These are phyloP conservation scores for Solanum chilense DNA, from an alignment of 257 asterid species.

Conservation along the genomic window DNA sequence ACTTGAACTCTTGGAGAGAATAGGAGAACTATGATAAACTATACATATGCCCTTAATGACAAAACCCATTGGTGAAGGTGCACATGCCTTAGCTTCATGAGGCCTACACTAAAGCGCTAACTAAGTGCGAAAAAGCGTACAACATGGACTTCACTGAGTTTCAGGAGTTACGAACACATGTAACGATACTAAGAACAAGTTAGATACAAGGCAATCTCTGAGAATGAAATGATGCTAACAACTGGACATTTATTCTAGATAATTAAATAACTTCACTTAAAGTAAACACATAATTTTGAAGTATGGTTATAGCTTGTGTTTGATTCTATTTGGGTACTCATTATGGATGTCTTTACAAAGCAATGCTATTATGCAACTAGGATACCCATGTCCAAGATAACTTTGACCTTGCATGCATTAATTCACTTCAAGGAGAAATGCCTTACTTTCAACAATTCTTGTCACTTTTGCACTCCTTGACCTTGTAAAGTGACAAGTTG, in stretches of 20 bases:
- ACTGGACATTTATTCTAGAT: background rate
- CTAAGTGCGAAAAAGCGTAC: background rate
- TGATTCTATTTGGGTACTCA: background rate
- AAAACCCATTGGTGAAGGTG: background rate
- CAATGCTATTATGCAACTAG: background rate
- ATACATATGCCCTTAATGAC: background rate
- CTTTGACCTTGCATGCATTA: background rate
- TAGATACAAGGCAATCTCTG: background rate
- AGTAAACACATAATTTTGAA: background rate
- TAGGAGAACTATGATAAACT: background rate
- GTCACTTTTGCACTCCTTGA: background rate
- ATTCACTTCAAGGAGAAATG: too few relatives aligned
- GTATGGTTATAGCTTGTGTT: background rate
- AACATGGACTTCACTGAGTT: background rate
- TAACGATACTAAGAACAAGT: background rate
- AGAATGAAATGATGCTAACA: background rate
- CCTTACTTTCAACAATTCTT: background rate
- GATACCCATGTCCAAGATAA: background rate
- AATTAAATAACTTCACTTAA: background rate
- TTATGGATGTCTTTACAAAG: background rate
- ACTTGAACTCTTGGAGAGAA: background rate
- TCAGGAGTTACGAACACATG: background rate
- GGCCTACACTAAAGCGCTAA: background rate
- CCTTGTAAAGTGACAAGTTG: background rate
- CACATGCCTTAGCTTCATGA: background rate